Percentiles rank a stretch among this genome's conserved stretches.
These are phyloP conservation scores for Russula sp. DNA, from an alignment of 768 basidiomycete species.

Conservation along the genomic window DNA sequence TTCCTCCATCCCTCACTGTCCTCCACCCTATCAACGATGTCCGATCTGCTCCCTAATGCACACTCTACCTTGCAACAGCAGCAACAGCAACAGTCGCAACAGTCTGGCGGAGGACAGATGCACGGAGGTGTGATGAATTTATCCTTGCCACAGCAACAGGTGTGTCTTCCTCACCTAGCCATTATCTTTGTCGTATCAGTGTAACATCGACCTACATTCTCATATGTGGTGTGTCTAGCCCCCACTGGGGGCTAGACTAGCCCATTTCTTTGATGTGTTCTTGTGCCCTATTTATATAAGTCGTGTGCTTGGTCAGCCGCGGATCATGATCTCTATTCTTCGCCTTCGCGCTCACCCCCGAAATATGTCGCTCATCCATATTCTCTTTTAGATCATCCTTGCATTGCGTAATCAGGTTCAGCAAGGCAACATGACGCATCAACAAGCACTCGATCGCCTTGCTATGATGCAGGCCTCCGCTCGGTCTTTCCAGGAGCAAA, in stretches of 20 bases:
- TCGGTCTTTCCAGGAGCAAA: conserved; percentile 14
- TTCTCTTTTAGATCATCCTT: not conserved
- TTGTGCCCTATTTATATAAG: conserved; percentile 10
- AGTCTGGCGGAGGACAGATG: conserved; percentile 14
- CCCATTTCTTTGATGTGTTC: conserved; percentile 1
- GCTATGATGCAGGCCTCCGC: conserved; percentile 3
- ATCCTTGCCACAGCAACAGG: conserved; percentile 20
- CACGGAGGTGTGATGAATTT: conserved; percentile 11
- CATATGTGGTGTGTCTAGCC: not conserved
- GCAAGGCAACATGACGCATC: conserved; percentile 13
- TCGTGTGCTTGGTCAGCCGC: conserved; percentile 27
- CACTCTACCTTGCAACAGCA: conserved; percentile 21
- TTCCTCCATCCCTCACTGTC: conserved; percentile 22
- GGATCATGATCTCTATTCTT: not conserved
- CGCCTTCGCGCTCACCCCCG: not conserved
- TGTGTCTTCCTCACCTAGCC: conserved; percentile 13
- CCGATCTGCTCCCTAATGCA: conserved; percentile 29
- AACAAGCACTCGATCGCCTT: conserved; percentile 21
- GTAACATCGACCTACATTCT: not conserved
- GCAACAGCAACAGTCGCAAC: conserved; percentile 18
- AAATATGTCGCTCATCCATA: conserved; percentile 3
- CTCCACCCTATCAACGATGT: conserved; percentile 31
- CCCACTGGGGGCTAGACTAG: not conserved
- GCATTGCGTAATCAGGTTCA: not conserved
- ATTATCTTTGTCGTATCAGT: conserved; percentile 1